Evolutionary conservation across 192 early-diverging fungal species (phyloP).

Genomic region (Linnemannia schmuckeri): DNA sequence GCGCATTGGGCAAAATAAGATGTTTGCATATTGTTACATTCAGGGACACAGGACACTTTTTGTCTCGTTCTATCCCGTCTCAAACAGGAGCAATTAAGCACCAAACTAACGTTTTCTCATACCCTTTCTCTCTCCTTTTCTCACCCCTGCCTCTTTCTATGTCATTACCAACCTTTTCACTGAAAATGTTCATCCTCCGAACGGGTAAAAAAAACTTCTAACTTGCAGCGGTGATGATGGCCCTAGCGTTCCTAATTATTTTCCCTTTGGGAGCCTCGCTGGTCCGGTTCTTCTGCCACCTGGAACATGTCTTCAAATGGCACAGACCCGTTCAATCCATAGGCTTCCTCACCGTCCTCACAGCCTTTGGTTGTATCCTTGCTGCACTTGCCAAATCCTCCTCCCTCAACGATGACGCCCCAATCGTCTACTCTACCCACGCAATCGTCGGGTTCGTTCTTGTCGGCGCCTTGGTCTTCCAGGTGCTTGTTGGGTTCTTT

Average conservation of each 20-base stretch:
- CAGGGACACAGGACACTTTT: not conserved
- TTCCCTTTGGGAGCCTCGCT: slow-evolving; percentile 35
- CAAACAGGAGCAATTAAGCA: not conserved
- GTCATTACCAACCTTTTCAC: not conserved
- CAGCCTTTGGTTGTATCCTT: slow-evolving; percentile 20
- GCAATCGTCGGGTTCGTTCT: slow-evolving; percentile 21
- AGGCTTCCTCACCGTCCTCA: slow-evolving; percentile 16
- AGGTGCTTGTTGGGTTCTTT: slow-evolving; percentile 27
- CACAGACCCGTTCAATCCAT: slow-evolving; percentile 41
- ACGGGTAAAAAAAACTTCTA: not conserved
- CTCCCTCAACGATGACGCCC: not conserved
- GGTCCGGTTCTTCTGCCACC: slow-evolving; percentile 36
- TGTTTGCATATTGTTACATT: not conserved
- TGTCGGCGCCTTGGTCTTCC: slow-evolving; percentile 16
- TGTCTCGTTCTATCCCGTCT: too few relatives aligned
- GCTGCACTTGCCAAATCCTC: slow-evolving; percentile 11
- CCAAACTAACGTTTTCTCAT: not conserved
- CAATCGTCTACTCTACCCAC: slow-evolving; percentile 10
- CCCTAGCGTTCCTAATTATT: slow-evolving; percentile 33
- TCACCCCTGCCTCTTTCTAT: not conserved
- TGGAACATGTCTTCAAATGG: slow-evolving; percentile 22
- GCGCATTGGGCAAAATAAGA: not conserved
- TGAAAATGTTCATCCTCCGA: not conserved
- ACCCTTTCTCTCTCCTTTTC: not conserved
- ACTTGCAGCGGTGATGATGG: slow-evolving; percentile 29